Conservation (phyloP, 768 basidiomycete species). For the Boletus speciosus region DNA sequence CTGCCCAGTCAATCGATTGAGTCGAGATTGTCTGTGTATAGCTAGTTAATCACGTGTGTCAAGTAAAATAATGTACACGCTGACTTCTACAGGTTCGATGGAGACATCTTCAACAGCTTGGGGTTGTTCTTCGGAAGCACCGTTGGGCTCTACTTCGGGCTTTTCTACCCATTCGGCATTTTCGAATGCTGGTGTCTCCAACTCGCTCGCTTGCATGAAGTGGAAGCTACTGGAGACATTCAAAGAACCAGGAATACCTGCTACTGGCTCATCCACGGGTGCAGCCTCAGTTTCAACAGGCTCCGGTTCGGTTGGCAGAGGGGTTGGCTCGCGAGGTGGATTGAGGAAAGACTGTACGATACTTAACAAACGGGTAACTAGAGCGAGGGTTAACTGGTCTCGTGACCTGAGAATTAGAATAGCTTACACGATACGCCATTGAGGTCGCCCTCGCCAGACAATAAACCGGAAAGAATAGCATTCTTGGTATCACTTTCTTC, state of each 20-base stretch:
- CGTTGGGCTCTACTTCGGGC: constrained; percentile 33
- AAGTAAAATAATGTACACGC: constrained; percentile 8
- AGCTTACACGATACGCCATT: constrained; percentile 64
- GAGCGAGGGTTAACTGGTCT: constrained; percentile 6
- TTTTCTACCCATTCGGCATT: constrained; percentile 58
- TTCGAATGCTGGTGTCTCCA: constrained; percentile 55
- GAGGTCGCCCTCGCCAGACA: constrained; percentile 56
- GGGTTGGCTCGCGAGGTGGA: constrained; percentile 36
- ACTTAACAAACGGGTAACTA: constrained; percentile 61
- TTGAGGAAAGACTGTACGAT: constrained; percentile 53
- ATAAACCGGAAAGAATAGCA: constrained; percentile 49
- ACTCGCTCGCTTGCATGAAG: constrained; percentile 81
- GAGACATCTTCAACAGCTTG: constrained; percentile 8
- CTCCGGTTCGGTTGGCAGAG: constrained; percentile 34
- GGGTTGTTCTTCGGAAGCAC: constrained; percentile 14
- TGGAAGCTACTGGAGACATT: constrained; percentile 57
- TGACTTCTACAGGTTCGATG: constrained; percentile 30
- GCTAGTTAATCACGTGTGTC: not conserved
- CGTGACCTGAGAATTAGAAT: not conserved
- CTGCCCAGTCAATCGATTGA: constrained; percentile 72
- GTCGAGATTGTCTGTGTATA: constrained; percentile 16
- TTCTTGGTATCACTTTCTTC: constrained; percentile 51
- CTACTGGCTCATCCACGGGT: constrained; percentile 30
- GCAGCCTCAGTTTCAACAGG: constrained; percentile 31
- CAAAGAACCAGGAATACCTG: constrained; percentile 39